Conservation (phyloP, 2,329 filamentous ascomycete genomes). For the Byssoonygena ceratinophila region DNA sequence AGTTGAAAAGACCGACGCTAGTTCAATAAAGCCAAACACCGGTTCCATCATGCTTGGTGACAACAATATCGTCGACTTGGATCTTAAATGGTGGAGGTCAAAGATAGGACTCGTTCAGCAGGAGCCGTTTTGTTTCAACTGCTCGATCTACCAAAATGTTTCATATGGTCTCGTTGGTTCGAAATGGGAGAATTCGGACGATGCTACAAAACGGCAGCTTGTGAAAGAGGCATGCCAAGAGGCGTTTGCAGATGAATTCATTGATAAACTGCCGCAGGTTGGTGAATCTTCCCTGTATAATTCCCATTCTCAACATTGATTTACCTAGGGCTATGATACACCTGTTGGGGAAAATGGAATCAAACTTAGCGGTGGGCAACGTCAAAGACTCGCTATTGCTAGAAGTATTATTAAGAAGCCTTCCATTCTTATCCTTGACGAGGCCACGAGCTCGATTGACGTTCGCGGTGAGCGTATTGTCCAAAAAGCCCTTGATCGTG, state of each 20-base stretch:
- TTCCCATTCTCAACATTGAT: not conserved
- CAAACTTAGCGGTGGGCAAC: slow-evolving; percentile 72
- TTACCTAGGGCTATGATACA: slow-evolving; percentile 54
- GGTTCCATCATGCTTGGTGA: slow-evolving; percentile 47
- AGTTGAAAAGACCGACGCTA: not conserved
- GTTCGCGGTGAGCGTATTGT: slow-evolving; percentile 46
- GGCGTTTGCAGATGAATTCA: slow-evolving; percentile 60
- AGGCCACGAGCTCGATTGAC: slow-evolving; percentile 61
- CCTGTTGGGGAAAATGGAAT: slow-evolving; percentile 66
- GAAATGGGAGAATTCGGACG: slow-evolving; percentile 27
- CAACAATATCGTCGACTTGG: slow-evolving; percentile 45
- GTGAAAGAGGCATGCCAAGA: slow-evolving; percentile 55
- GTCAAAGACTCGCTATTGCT: slow-evolving; percentile 70
- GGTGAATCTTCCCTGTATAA: not conserved
- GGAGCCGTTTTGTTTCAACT: slow-evolving; percentile 58
- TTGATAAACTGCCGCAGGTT: slow-evolving; percentile 48
- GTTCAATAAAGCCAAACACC: slow-evolving; percentile 8
- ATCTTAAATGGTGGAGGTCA: slow-evolving; percentile 51
- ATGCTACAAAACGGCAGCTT: slow-evolving; percentile 36
- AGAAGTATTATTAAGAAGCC: slow-evolving; percentile 59
- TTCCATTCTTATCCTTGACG: slow-evolving; percentile 59
- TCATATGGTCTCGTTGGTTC: slow-evolving; percentile 44
- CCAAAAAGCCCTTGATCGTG: slow-evolving; percentile 43
- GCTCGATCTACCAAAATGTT: slow-evolving; percentile 54
- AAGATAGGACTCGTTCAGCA: slow-evolving; percentile 57